Conservation (phyloP, 768 basidiomycete genomes). For the Termitomyces sp. region DNA sequence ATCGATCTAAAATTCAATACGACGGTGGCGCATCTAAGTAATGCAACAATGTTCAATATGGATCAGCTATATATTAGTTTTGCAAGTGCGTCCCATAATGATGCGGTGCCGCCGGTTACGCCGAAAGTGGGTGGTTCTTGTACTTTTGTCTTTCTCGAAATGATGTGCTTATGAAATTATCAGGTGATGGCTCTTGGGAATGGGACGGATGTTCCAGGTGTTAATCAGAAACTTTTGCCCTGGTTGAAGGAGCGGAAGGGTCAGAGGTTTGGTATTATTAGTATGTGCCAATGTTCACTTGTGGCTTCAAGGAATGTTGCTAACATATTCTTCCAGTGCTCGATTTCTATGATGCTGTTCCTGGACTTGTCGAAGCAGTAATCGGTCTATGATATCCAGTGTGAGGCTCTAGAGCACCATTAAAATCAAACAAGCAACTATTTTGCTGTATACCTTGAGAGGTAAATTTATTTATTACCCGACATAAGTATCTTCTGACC, state of each 20-base stretch:
- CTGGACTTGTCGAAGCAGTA: conserved; percentile 43
- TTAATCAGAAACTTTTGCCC: conserved; percentile 41
- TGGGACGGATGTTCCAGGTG: conserved; percentile 30
- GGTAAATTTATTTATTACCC: no score
- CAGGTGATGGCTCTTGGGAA: conserved; percentile 44
- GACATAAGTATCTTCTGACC: no score
- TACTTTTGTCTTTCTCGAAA: not conserved
- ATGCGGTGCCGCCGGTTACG: conserved; percentile 29
- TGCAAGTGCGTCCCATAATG: conserved; percentile 39
- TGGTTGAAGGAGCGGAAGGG: conserved; percentile 40
- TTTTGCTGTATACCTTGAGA: not conserved
- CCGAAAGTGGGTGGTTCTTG: conserved; percentile 26
- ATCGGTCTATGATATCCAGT: conserved; percentile 29
- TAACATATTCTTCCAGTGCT: conserved; percentile 29
- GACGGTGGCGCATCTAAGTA: conserved; percentile 35
- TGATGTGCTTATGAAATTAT: conserved; percentile 23
- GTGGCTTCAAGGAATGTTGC: not conserved
- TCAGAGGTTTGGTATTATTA: conserved; percentile 42
- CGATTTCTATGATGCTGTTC: conserved; percentile 45
- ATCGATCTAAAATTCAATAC: conserved; percentile 41
- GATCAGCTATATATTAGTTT: conserved; percentile 48
- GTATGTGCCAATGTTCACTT: conserved; percentile 25
- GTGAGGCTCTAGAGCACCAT: not conserved
- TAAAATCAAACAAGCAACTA: not conserved
- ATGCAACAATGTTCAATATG: conserved; percentile 32